A percentile compares a stretch with the other conserved stretches of the same genome.
Evolutionary conservation across 257 asterid species (phyloP).

Genomic region (Mentha longifolia): DNA sequence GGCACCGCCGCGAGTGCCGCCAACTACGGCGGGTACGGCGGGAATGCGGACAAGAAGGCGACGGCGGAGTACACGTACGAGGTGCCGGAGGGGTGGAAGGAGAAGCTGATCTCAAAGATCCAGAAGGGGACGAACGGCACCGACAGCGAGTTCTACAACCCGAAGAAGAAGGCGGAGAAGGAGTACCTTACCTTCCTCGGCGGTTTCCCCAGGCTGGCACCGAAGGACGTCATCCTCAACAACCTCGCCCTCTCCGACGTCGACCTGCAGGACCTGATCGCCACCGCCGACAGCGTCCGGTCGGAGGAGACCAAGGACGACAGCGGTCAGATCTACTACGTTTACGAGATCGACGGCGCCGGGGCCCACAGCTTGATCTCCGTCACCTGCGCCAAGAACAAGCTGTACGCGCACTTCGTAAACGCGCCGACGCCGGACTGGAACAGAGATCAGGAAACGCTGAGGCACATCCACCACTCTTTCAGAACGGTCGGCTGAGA

Average conservation of each 20-base stretch:
- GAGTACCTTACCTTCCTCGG: conserved; percentile 81
- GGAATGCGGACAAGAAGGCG: conserved; percentile 85
- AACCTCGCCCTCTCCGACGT: conserved; percentile 89
- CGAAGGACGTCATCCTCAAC: conserved; percentile 68
- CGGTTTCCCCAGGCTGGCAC: conserved; percentile 78
- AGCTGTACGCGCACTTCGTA: conserved; percentile 92
- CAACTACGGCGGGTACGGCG: conserved; percentile 91
- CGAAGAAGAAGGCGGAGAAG: conserved; percentile 77
- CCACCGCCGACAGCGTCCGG: conserved; percentile 69
- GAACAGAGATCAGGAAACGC: conserved; percentile 69
- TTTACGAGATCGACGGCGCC: conserved; percentile 75
- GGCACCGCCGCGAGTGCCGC: conserved; percentile 98
- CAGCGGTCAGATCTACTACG: conserved; percentile 81
- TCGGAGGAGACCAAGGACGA: conserved; percentile 77
- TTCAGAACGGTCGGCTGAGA: conserved; percentile 73
- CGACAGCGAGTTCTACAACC: conserved; percentile 90
- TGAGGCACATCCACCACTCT: conserved; percentile 81
- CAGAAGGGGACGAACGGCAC: conserved; percentile 96
- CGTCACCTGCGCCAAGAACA: conserved; percentile 88
- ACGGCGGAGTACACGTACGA: conserved; percentile 93
- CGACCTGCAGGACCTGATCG: conserved; percentile 76
- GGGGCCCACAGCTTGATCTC: conserved; percentile 83
- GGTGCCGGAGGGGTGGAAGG: conserved; percentile 96
- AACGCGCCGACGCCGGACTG: conserved; percentile 86
- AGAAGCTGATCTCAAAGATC: conserved; percentile 67